These are phyloP conservation scores for Trametes gibbosa DNA, from an alignment of 768 basidiomycete genomes.

Conservation along the genomic window DNA sequence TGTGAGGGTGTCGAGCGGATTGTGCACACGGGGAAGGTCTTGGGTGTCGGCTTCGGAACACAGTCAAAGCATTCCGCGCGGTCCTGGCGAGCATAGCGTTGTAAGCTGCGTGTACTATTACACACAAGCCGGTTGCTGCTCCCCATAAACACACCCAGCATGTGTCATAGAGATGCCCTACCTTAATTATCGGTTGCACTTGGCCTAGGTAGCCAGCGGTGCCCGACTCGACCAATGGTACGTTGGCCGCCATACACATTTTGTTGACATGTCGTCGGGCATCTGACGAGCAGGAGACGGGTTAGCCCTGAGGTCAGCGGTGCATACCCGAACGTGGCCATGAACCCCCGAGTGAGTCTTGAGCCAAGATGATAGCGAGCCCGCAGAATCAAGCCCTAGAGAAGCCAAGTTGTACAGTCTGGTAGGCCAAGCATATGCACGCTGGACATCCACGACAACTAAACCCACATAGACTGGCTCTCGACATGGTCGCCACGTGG, in stretches of 20 bases:
- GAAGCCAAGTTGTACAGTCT: too few species aligned
- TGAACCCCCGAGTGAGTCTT: too few species aligned
- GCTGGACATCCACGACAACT: too few species aligned
- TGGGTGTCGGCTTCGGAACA: conserved; percentile 87
- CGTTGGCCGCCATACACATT: conserved; percentile 91
- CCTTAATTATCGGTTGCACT: conserved; percentile 91
- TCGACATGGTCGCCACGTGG: too few species aligned
- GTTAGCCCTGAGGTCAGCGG: too few species aligned
- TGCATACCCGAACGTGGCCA: too few species aligned
- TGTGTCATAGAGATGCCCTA: conserved; percentile 27
- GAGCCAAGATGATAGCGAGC: too few species aligned
- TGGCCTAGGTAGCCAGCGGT: conserved; percentile 97
- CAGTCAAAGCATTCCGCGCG: conserved; percentile 96
- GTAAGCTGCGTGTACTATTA: not conserved
- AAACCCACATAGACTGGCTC: too few species aligned
- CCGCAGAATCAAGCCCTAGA: too few species aligned
- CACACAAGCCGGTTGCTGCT: not conserved
- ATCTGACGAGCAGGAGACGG: conserved; percentile 44
- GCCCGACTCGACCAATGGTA: conserved; percentile 93
- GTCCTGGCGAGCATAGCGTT: conserved; percentile 47
- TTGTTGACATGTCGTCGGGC: conserved; percentile 95
- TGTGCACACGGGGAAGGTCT: conserved; percentile 96
- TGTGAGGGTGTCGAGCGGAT: conserved; percentile 96
- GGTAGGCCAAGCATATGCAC: too few species aligned
- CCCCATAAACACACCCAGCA: too few species aligned